These are phyloP conservation scores for Populus simonii DNA, from an alignment of 345 rosid species.

Conservation along the genomic window DNA sequence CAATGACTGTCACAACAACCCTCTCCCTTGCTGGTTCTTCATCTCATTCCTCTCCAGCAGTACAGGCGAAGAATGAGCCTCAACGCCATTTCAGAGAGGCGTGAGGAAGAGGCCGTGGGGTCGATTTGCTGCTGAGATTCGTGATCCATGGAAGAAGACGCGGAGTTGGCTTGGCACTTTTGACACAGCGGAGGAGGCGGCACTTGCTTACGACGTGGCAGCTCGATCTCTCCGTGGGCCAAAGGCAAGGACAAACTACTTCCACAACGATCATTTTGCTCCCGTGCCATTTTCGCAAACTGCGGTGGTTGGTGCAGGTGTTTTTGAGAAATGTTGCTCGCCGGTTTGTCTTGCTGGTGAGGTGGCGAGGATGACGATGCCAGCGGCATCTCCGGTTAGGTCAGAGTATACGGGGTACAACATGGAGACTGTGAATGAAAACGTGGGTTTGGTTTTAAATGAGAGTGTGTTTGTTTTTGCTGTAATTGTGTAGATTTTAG, in stretches of 20 bases:
- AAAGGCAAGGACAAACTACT: slow-evolving; percentile 39
- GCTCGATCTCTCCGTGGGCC: slow-evolving; percentile 36
- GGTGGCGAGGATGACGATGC: background rate
- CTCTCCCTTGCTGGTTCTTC: slow-evolving; percentile 4
- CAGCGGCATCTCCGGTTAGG: background rate
- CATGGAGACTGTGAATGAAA: background rate
- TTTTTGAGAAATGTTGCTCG: background rate
- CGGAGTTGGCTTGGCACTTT: slow-evolving; percentile 42
- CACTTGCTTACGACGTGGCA: slow-evolving; percentile 37
- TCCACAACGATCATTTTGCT: background rate
- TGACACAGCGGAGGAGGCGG: slow-evolving; percentile 38
- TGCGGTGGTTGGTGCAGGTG: background rate
- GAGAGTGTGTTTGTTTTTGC: no score
- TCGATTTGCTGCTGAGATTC: slow-evolving; percentile 40
- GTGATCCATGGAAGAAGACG: slow-evolving; percentile 40
- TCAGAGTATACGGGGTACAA: slow-evolving; percentile 2
- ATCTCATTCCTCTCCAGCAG: background rate
- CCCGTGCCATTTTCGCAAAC: background rate
- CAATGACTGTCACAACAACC: background rate
- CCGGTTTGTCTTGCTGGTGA: background rate
- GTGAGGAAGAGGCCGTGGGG: slow-evolving; percentile 42
- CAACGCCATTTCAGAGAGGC: slow-evolving; percentile 29
- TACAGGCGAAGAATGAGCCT: background rate
- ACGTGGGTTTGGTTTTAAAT: slow-evolving; percentile 5
- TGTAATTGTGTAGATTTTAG: no score